Percentiles rank a stretch among this genome's conserved stretches.
These are phyloP conservation scores for Narthecium ossifragum DNA, from an alignment of 106 monocot species.

Conservation along the genomic window DNA sequence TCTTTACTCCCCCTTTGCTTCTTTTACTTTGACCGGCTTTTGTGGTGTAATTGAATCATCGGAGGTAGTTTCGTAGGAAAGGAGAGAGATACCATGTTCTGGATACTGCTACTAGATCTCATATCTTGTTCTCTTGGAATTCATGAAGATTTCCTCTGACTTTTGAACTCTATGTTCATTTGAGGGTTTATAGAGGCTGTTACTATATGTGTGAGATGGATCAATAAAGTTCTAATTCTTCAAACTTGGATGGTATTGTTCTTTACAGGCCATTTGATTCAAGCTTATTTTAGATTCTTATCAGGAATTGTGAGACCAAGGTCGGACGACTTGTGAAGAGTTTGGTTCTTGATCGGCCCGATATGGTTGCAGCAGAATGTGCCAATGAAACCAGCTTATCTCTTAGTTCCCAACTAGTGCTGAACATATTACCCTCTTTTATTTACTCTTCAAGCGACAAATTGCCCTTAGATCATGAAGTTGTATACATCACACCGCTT, in stretches of 20 bases:
- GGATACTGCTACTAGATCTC: neutral
- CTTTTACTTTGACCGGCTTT: neutral
- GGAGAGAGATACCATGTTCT: neutral
- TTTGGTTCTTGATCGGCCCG: constrained; percentile 49
- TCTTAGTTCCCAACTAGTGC: constrained; percentile 14
- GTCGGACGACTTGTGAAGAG: constrained; percentile 65
- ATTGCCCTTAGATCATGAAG: constrained; percentile 21
- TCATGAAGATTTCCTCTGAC: too few relatives aligned
- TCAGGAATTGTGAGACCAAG: constrained; percentile 57
- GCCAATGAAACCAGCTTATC: neutral
- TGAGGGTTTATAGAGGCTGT: neutral
- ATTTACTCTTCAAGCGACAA: constrained; percentile 16
- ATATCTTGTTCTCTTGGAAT: too few relatives aligned
- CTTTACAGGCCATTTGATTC: neutral
- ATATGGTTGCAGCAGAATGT: neutral
- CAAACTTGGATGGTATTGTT: neutral
- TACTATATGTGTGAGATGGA: neutral
- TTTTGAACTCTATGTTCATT: neutral
- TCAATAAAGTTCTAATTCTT: neutral
- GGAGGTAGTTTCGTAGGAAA: neutral
- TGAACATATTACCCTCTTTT: constrained; percentile 44
- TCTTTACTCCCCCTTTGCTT: neutral
- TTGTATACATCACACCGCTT: constrained; percentile 63
- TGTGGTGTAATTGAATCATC: neutral
- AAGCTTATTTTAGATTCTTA: constrained; percentile 50